phyloP scores from a whole-genome alignment of 345 rosid genomes.

The Eucalyptus marginata region DNA sequence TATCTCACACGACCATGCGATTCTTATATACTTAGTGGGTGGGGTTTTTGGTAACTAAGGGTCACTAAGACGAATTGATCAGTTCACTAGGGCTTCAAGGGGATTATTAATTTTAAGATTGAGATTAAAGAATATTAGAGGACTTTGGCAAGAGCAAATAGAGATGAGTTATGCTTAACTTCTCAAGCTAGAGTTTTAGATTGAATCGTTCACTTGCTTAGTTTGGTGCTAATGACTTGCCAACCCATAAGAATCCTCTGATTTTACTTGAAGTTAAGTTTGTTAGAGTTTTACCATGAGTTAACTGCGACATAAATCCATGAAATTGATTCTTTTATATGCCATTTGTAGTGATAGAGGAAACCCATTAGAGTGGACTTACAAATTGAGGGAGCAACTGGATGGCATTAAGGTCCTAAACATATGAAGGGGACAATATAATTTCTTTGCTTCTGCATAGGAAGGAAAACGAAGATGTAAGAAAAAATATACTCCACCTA shows the following conservation, averaged over 20 bases:
- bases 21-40: background rate
- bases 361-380: background rate
- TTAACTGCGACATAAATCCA: background rate
- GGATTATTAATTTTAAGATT: background rate
- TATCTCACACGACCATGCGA: background rate
- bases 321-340: background rate
- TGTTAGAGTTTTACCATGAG: background rate
- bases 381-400: background rate
- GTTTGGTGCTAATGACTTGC: background rate
- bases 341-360: background rate
- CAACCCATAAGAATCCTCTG: background rate
- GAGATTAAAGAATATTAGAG: background rate
- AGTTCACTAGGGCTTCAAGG: background rate
- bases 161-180: background rate
- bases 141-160: background rate
- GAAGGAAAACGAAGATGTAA: background rate
- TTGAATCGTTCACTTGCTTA: background rate
- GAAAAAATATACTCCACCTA: background rate
- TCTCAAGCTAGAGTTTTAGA: background rate
- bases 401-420: background rate
- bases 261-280: background rate
- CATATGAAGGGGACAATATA: background rate
- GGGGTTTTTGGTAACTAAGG: background rate
- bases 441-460: background rate
- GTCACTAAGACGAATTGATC: background rate